Conservation (phyloP, 2,329 filamentous ascomycete genomes). For the Trematosphaeria pertusa region DNA sequence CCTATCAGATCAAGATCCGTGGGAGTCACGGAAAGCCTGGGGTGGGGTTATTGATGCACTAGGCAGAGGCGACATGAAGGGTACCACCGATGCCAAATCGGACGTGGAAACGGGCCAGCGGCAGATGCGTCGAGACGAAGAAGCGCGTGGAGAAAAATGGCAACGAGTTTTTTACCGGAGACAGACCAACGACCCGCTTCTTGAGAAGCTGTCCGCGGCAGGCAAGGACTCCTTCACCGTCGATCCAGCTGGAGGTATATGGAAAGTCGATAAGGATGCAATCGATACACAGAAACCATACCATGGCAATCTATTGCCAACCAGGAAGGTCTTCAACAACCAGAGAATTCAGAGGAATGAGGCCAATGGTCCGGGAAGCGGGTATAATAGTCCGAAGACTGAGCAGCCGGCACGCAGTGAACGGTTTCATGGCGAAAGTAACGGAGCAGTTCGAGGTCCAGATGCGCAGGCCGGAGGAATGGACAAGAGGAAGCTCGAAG, state of each 20-base stretch:
- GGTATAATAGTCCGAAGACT: not conserved
- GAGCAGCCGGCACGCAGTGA: not conserved
- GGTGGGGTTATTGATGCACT: constrained; percentile 48
- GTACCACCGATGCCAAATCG: constrained; percentile 38
- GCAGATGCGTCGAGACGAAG: constrained; percentile 49
- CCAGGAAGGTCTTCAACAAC: constrained; percentile 20
- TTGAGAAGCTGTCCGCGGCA: constrained; percentile 29
- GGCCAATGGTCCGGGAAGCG: constrained; percentile 1
- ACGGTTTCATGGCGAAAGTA: too few relatives aligned
- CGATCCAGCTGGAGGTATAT: constrained; percentile 35
- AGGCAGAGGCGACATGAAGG: constrained; percentile 51
- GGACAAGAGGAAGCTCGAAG: constrained; percentile 2
- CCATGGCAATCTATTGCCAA: constrained; percentile 36
- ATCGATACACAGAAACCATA: constrained; percentile 32
- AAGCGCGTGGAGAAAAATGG: constrained; percentile 47
- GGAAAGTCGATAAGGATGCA: constrained; percentile 39
- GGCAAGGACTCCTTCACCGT: constrained; percentile 31
- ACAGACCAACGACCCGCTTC: constrained; percentile 33
- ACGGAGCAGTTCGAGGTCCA: not conserved
- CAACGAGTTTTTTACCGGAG: constrained; percentile 50
- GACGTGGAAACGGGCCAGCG: constrained; percentile 49
- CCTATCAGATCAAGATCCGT: constrained; percentile 51
- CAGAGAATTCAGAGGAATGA: constrained; percentile 4
- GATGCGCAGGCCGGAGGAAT: not conserved
- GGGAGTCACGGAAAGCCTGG: constrained; percentile 56